Evolutionary conservation across 176 grass and related monocot species (phyloP).

Genomic region (Lolium perenne): DNA sequence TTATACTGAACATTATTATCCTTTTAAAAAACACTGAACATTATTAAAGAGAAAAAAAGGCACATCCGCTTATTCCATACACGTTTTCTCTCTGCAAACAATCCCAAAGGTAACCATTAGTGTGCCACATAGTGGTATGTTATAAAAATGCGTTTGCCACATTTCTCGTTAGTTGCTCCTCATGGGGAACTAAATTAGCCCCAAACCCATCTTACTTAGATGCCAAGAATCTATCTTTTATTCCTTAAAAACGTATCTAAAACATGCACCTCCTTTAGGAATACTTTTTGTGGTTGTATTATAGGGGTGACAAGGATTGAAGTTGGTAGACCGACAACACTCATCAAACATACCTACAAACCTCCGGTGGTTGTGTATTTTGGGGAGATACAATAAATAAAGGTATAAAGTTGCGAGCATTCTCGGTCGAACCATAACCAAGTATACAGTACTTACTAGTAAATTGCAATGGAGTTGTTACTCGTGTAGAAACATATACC

Average conservation of each 20-base stretch:
- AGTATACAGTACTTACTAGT: background rate
- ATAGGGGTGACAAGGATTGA: background rate
- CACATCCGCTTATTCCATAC: background rate
- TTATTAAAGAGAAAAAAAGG: background rate
- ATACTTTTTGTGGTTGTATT: background rate
- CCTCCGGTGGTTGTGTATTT: background rate
- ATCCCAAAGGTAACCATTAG: background rate
- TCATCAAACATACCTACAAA: background rate
- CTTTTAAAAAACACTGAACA: too few species aligned
- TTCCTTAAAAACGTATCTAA: background rate
- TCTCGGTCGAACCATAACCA: background rate
- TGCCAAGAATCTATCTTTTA: background rate
- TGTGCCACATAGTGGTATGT: background rate
- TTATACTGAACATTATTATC: too few species aligned
- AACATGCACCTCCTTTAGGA: background rate
- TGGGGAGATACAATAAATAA: background rate
- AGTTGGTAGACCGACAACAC: background rate
- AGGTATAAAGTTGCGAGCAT: background rate
- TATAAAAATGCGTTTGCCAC: background rate
- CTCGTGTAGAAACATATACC: background rate
- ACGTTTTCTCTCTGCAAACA: background rate
- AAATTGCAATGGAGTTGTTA: background rate
- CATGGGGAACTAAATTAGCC: background rate
- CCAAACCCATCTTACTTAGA: background rate
- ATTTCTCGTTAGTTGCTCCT: background rate